phyloP scores from a whole-genome alignment of 2,329 filamentous ascomycete species.

The Fusarium camptoceras region DNA sequence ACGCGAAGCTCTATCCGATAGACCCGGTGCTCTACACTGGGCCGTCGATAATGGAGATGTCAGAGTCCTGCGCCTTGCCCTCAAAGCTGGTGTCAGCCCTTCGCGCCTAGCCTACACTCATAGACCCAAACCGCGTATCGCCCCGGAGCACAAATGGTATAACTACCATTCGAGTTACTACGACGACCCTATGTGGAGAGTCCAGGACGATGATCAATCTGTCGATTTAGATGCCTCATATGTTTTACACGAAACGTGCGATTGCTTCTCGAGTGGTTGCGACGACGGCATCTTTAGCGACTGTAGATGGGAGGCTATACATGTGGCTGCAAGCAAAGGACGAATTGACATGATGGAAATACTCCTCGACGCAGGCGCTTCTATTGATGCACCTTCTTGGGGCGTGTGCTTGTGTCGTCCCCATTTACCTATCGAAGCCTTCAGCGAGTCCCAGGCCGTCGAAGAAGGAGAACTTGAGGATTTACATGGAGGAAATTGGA shows the following conservation, averaged over 20 bases:
- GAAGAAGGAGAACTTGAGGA: slow-evolving; percentile 47
- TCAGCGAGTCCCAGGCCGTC: slow-evolving; percentile 41
- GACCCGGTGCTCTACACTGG: slow-evolving; percentile 46
- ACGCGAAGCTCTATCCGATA: slow-evolving; percentile 43
- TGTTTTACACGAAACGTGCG: slow-evolving; percentile 42
- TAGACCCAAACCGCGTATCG: slow-evolving; percentile 44
- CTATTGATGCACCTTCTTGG: slow-evolving; percentile 44
- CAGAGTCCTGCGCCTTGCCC: slow-evolving; percentile 39
- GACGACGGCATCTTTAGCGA: slow-evolving; percentile 48
- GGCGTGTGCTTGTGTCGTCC: slow-evolving; percentile 45
- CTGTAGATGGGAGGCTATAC: slow-evolving; percentile 46
- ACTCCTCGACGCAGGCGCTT: slow-evolving; percentile 42
- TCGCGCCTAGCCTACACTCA: slow-evolving; percentile 44
- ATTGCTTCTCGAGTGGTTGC: slow-evolving; percentile 45
- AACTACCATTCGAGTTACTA: slow-evolving; percentile 46
- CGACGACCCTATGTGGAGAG: slow-evolving; percentile 43
- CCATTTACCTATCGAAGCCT: slow-evolving; percentile 45
- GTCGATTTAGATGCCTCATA: slow-evolving; percentile 45
- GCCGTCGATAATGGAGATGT: slow-evolving; percentile 43
- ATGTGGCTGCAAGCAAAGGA: slow-evolving; percentile 46
- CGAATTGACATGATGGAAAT: slow-evolving; percentile 45
- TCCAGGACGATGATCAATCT: slow-evolving; percentile 43
- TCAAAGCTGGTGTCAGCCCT: slow-evolving; percentile 42
- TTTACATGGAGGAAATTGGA: slow-evolving; percentile 46
- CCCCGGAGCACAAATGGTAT: slow-evolving; percentile 43